These are phyloP conservation scores for Mycena floridula DNA, from an alignment of 768 basidiomycete genomes.

Conservation along the genomic window DNA sequence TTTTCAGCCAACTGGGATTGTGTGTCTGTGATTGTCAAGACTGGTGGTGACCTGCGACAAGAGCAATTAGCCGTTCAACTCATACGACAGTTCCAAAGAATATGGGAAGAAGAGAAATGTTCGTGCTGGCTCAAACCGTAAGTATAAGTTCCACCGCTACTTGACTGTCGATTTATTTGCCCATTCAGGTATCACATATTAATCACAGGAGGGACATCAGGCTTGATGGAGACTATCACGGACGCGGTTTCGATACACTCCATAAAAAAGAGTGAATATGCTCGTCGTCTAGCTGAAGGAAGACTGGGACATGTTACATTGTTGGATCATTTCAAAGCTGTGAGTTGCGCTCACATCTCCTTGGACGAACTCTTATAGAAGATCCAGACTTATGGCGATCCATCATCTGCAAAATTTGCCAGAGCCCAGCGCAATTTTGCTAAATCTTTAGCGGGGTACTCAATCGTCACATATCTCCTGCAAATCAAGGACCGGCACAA, in stretches of 20 bases:
- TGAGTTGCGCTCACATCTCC: slow-evolving; percentile 27
- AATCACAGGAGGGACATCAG: slow-evolving; percentile 90
- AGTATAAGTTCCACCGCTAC: slow-evolving; percentile 13
- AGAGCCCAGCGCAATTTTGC: slow-evolving; percentile 94
- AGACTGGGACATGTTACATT: slow-evolving; percentile 83
- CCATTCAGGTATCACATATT: slow-evolving; percentile 82
- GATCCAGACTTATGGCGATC: slow-evolving; percentile 80
- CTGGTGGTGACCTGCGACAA: slow-evolving; percentile 92
- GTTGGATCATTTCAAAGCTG: slow-evolving; percentile 86
- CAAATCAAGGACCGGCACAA: slow-evolving; percentile 99
- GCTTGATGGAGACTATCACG: slow-evolving; percentile 95
- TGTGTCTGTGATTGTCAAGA: slow-evolving; percentile 97
- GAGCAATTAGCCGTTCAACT: slow-evolving; percentile 97
- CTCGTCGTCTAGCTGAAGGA: slow-evolving; percentile 75
- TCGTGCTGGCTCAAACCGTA: slow-evolving; percentile 93
- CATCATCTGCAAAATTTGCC: slow-evolving; percentile 78
- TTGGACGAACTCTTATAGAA: neutral
- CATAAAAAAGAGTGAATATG: slow-evolving; percentile 98
- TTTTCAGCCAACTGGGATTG: slow-evolving; percentile 74
- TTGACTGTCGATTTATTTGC: neutral
- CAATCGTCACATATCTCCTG: slow-evolving; percentile 90
- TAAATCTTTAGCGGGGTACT: slow-evolving; percentile 91
- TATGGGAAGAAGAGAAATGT: slow-evolving; percentile 93
- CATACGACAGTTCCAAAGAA: slow-evolving; percentile 85
- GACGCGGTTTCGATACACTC: slow-evolving; percentile 98